Evolutionary conservation across 805 yeast species (phyloP).

Genomic region (Metschnikowia santaceciliae): DNA sequence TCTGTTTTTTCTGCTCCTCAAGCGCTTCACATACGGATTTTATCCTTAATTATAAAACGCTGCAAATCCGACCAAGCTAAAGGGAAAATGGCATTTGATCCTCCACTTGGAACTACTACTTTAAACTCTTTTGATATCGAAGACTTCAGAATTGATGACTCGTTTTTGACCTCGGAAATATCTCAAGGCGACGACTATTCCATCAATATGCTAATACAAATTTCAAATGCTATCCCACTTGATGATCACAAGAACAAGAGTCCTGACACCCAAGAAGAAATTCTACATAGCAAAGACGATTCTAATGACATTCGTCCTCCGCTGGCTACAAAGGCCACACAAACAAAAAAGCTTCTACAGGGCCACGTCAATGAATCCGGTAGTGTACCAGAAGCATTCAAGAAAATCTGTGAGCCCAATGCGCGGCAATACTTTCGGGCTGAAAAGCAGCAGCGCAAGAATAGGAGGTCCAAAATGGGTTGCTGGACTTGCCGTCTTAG

Average conservation of each 20-base stretch:
- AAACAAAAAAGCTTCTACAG: background rate
- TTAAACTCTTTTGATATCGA: background rate
- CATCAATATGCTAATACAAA: slow-evolving; percentile 7
- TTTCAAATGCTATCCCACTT: background rate
- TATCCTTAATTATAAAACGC: background rate
- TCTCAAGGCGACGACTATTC: slow-evolving; percentile 1
- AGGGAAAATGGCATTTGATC: background rate
- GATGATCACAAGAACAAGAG: background rate
- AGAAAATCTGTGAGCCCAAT: background rate
- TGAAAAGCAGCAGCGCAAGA: background rate
- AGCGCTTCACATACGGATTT: background rate
- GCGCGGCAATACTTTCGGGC: background rate
- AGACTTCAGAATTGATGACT: slow-evolving; percentile 1
- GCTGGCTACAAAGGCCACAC: background rate
- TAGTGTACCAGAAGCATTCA: background rate
- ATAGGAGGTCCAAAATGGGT: slow-evolving; percentile 11
- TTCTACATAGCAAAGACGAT: background rate
- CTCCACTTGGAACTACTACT: background rate
- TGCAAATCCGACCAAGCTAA: background rate
- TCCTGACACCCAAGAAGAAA: background rate
- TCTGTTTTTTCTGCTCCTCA: background rate
- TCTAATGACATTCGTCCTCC: background rate
- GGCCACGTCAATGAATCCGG: background rate
- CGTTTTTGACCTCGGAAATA: slow-evolving; percentile 12
- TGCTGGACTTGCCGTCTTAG: slow-evolving; percentile 21